Evolutionary conservation across 805 yeast genomes (phyloP).

Genomic region (Saturnispora halmiae): DNA sequence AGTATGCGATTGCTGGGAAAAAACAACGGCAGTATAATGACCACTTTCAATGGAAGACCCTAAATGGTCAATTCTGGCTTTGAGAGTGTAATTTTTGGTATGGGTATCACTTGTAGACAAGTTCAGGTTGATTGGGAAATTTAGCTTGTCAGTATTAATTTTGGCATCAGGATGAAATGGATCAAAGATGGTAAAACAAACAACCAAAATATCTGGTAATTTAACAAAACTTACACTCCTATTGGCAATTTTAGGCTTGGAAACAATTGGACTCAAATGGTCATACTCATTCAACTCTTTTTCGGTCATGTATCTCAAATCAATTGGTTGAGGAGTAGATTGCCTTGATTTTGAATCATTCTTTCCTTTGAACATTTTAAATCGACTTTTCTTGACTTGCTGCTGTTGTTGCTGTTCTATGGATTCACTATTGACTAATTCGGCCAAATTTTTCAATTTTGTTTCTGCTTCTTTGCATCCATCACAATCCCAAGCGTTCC

Average conservation of each 20-base stretch:
- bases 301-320: constrained; percentile 14
- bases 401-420: constrained; percentile 15
- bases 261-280: constrained; percentile 15
- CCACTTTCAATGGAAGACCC: constrained; percentile 61
- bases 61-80: constrained; percentile 60
- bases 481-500: constrained; percentile 81
- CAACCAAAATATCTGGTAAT: constrained; percentile 27
- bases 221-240: constrained; percentile 27
- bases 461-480: constrained; percentile 38
- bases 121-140: constrained; percentile 21
- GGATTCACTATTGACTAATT: constrained; percentile 7
- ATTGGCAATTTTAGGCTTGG: constrained; percentile 23
- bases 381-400: constrained; percentile 22
- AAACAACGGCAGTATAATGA: constrained; percentile 63
- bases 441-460: constrained; percentile 13
- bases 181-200: constrained; percentile 29
- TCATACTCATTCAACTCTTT: constrained; percentile 19
- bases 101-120: constrained; percentile 34
- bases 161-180: constrained; percentile 22
- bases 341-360: constrained; percentile 11
- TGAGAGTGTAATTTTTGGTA: constrained; percentile 39
- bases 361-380: constrained; percentile 11
- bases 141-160: constrained; percentile 19
- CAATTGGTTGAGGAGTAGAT: not conserved
- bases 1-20: constrained; percentile 35